Evolutionary conservation across 1,139 yeast genomes (phyloP), one percentile per base, ranked within the genome.

Genomic region (Diutina mesorugosa): DNA sequence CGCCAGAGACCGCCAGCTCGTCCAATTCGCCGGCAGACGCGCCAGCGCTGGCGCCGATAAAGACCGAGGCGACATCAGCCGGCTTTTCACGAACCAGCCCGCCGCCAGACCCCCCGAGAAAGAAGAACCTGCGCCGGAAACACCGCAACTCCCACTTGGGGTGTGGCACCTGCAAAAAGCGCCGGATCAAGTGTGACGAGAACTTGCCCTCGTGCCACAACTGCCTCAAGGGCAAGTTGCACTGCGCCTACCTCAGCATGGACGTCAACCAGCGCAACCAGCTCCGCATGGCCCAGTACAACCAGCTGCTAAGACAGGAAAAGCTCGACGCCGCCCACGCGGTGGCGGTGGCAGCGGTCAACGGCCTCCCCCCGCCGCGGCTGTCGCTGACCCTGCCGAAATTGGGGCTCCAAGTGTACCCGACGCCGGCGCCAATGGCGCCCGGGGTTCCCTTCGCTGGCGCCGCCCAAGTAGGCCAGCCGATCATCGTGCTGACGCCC

Each of bases 141-240:
- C 88, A 83, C 67, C 73, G 84, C 59, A 83, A 83, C 67, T 80
- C 85, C 18, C 87, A 83, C 64, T 72, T 69, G 57, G 84, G 85
- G 41, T 84, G 89, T 69, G 82, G 83, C 5, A 83, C 85, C 47
- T 84, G 89, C 69, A 83, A 84, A 63, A 77, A 80, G 61, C 75
- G 88, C 59, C 71, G 88, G 59, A 82, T 84, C 65, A 84, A 84
- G 64, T 84, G 89, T 68, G 87, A 84, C 67, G 89, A 84, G 65
- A 75, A 77, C 57, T 70, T 83, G 41, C 88, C 87, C 0, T 73
- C 77, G 45, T 84, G 89, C 63, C 71, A 77, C 56, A 84, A 83
- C 64, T 84, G 88, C 64, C 64, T 75, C 56, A 79, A 83, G 65
- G 84, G 87, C 8, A 81, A 82, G 60, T 67, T 79, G 52, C 76